Evolutionary conservation across 352 stramenopile species (phyloP).

Genomic region (Phytophthora litchii): DNA sequence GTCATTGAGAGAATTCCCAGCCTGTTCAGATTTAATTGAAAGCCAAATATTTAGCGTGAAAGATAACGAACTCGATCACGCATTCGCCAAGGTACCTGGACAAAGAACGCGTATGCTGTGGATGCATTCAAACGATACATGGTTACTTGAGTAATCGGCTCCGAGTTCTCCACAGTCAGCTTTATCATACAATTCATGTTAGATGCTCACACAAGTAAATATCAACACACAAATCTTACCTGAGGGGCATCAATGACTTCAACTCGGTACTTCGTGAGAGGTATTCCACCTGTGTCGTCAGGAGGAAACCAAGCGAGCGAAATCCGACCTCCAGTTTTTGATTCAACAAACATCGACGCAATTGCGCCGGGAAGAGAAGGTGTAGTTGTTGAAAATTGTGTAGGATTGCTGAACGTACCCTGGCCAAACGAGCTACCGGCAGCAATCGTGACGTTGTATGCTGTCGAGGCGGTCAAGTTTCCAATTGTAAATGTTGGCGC

Average conservation of each 20-base stretch:
- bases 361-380: constrained; percentile 44
- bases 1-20: constrained; percentile 43
- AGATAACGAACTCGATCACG: background rate
- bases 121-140: constrained; percentile 39
- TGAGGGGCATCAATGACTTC: constrained; percentile 6
- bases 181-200: constrained; percentile 9
- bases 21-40: constrained; percentile 26
- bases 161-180: constrained; percentile 20
- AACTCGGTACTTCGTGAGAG: constrained; percentile 62
- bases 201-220: background rate
- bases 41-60: background rate
- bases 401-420: constrained; percentile 39
- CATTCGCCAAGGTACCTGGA: constrained; percentile 43
- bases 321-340: constrained; percentile 47
- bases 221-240: constrained; percentile 13
- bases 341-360: constrained; percentile 17
- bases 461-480: constrained; percentile 35
- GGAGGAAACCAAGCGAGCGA: constrained; percentile 47
- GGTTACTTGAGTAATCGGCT: constrained; percentile 12
- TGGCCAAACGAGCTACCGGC: constrained; percentile 35
- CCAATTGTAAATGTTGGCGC: constrained; percentile 22
- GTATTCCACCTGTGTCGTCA: constrained; percentile 54
- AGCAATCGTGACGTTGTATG: constrained; percentile 52
- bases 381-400: constrained; percentile 46
- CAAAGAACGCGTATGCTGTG: constrained; percentile 46